Evolutionary conservation across 345 rosid species (phyloP).

Genomic region (Trapa bicornis): DNA sequence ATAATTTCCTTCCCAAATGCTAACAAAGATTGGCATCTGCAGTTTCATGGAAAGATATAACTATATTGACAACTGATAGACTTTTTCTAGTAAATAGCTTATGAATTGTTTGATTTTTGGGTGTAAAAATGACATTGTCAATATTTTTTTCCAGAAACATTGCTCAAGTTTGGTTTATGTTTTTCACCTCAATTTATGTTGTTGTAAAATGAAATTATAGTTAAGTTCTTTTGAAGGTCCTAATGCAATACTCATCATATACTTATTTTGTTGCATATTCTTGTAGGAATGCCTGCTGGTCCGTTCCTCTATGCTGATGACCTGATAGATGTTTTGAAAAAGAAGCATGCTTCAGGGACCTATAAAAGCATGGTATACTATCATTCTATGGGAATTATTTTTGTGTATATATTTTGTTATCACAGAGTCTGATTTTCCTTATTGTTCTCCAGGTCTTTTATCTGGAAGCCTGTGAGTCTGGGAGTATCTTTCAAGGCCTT

Average conservation of each 20-base stretch:
- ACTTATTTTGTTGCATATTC: conserved; percentile 1
- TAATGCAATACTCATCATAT: conserved; percentile 4
- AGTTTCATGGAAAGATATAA: neutral
- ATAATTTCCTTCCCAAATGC: neutral
- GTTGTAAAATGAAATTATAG: neutral
- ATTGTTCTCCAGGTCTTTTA: conserved; percentile 19
- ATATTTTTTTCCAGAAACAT: neutral
- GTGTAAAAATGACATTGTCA: neutral
- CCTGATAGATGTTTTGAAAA: conserved; percentile 52
- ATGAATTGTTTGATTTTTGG: neutral
- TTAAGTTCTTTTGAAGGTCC: neutral
- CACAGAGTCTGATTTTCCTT: neutral
- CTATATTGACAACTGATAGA: neutral
- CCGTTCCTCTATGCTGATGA: conserved; percentile 74
- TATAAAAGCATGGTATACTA: conserved; percentile 62
- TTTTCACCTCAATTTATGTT: neutral
- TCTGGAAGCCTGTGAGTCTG: conserved; percentile 43
- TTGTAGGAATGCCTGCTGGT: conserved; percentile 77
- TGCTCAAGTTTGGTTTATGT: neutral
- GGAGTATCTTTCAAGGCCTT: conserved; percentile 39
- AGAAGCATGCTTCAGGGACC: conserved; percentile 63
- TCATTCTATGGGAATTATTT: conserved; percentile 4
- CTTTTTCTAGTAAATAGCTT: neutral
- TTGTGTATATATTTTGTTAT: conserved; percentile 2
- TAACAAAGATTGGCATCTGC: neutral